Percentiles rank a stretch among this genome's conserved stretches.
Conservation (phyloP, 805 yeast species). For the Pichia exigua region DNA sequence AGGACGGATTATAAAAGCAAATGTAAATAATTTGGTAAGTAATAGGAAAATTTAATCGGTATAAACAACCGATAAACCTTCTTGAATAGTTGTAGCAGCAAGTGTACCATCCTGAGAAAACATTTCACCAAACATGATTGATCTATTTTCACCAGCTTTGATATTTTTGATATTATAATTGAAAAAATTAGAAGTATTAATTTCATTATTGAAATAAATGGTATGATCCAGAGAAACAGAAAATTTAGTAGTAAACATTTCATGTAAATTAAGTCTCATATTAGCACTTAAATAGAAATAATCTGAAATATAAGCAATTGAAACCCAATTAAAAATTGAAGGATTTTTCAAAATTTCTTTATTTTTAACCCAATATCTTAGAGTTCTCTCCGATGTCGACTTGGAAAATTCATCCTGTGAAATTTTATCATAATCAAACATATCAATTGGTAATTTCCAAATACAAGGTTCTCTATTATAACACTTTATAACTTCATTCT, state of each 20-base stretch:
- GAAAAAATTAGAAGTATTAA: conserved; percentile 39
- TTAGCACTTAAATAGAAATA: conserved; percentile 45
- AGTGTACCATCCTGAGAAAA: conserved; percentile 41
- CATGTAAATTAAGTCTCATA: conserved; percentile 42
- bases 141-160: conserved; percentile 44
- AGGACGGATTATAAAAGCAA: background rate
- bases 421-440: conserved; percentile 26
- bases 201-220: conserved; percentile 53
- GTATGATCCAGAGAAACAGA: conserved; percentile 61
- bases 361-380: conserved; percentile 28
- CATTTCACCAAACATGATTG: conserved; percentile 51
- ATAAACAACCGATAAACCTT: conserved; percentile 42
- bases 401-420: conserved; percentile 13
- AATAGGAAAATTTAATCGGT: conserved; percentile 17
- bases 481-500: conserved; percentile 17
- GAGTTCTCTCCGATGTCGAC: conserved; percentile 19
- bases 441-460: conserved; percentile 27
- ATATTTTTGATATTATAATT: conserved; percentile 40
- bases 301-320: conserved; percentile 54
- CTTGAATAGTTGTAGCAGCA: conserved; percentile 58
- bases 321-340: conserved; percentile 41
- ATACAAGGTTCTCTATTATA: conserved; percentile 28
- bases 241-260: conserved; percentile 38
- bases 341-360: conserved; percentile 21
- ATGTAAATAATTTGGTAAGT: background rate